Conservation (phyloP, 139 green algal genomes). For the Chlamydomonas schloesseri region DNA sequence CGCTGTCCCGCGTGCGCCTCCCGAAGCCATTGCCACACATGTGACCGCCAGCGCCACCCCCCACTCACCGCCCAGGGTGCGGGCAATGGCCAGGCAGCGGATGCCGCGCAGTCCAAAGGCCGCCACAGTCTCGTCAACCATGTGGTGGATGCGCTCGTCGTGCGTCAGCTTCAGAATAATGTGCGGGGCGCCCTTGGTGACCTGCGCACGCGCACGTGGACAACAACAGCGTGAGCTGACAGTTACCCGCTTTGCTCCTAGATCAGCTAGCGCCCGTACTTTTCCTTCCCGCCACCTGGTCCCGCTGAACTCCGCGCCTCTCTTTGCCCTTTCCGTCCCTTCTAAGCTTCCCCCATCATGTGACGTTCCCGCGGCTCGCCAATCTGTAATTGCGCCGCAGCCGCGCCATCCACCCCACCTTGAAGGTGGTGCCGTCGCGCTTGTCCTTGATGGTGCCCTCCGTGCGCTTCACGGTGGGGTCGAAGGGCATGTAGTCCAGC, state of each 20-base stretch:
- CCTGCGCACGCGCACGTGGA: neutral
- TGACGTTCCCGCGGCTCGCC: too few species aligned
- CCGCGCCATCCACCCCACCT: slow-evolving; percentile 31
- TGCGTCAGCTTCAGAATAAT: slow-evolving; percentile 50
- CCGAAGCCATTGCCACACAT: too few species aligned
- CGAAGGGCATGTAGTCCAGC: slow-evolving; percentile 89
- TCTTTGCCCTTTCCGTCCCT: too few species aligned
- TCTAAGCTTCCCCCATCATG: too few species aligned
- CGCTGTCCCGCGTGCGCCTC: too few species aligned
- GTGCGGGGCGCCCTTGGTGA: slow-evolving; percentile 83
- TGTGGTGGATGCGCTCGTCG: slow-evolving; percentile 6
- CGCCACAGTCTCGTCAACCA: slow-evolving; percentile 57
- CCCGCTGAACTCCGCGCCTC: too few species aligned
- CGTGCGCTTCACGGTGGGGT: slow-evolving; percentile 90
- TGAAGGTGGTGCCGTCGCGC: slow-evolving; percentile 74
- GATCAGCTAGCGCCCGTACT: too few species aligned
- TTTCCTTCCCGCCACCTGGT: too few species aligned
- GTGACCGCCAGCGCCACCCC: too few species aligned
- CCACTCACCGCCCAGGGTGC: slow-evolving; percentile 26
- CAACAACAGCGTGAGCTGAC: neutral
- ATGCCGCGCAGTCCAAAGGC: slow-evolving; percentile 83
- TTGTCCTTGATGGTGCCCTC: slow-evolving; percentile 69
- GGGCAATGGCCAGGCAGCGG: slow-evolving; percentile 81
- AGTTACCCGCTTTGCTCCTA: too few species aligned
- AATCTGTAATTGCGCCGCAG: neutral